phyloP scores from a whole-genome alignment of 192 early-diverging fungal species.

The Mortierella hygrophila region DNA sequence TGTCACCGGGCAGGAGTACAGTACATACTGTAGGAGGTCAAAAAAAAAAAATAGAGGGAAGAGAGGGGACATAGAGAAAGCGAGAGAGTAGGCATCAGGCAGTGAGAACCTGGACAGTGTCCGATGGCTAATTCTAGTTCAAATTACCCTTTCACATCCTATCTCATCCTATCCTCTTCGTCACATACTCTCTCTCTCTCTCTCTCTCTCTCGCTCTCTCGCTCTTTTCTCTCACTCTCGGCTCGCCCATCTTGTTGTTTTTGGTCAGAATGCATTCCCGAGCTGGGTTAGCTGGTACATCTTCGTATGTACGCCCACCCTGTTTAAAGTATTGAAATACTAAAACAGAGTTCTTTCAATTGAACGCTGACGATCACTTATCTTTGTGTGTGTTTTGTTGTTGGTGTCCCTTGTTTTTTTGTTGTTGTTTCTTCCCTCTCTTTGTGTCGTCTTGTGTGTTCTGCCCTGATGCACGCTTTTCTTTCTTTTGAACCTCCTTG shows the following conservation, averaged over 20 bases:
- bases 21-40: neutral
- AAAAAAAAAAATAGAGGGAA: neutral
- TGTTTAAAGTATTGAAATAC: too few species aligned
- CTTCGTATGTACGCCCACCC: neutral
- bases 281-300: neutral
- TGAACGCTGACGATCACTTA: neutral
- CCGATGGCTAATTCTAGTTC: neutral
- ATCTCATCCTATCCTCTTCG: neutral
- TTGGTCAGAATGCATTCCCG: neutral
- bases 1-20: neutral
- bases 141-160: neutral
- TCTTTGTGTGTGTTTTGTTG: neutral
- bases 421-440: neutral
- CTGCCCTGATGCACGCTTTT: neutral
- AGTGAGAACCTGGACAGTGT: neutral
- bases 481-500: neutral
- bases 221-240: neutral
- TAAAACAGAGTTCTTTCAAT: neutral
- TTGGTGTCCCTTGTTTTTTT: conserved; percentile 6
- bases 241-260: neutral
- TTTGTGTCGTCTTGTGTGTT: neutral
- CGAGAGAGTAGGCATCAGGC: neutral
- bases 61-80: too few species aligned
- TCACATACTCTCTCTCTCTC: neutral
- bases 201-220: neutral